phyloP scores from a whole-genome alignment of 2,329 filamentous ascomycete species.

The Aspergillus persii region DNA sequence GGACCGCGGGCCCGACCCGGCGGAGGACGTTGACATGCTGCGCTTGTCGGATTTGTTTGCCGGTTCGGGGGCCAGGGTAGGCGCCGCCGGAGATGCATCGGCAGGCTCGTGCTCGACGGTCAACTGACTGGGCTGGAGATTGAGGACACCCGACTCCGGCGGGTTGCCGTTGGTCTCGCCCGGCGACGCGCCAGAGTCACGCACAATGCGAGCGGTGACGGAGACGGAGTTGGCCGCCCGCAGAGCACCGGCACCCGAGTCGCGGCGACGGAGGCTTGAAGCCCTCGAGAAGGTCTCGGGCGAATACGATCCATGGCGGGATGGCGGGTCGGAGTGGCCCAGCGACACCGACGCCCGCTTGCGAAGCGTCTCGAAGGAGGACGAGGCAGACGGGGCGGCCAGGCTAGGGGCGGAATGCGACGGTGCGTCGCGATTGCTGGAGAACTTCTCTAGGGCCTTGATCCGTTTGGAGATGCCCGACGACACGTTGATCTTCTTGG shows the following conservation, averaged over 20 bases:
- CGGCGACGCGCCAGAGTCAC: slow-evolving; percentile 53
- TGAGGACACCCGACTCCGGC: slow-evolving; percentile 35
- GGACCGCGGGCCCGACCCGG: slow-evolving; percentile 43
- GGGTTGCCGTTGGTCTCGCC: slow-evolving; percentile 18
- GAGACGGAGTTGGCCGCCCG: slow-evolving; percentile 69
- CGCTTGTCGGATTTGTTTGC: slow-evolving; percentile 30
- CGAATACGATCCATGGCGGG: slow-evolving; percentile 28
- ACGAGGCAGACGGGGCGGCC: slow-evolving; percentile 58
- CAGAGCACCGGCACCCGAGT: slow-evolving; percentile 22
- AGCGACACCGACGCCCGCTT: slow-evolving; percentile 42
- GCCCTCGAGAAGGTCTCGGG: slow-evolving; percentile 30
- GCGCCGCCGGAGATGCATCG: slow-evolving; percentile 22
- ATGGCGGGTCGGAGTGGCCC: slow-evolving; percentile 22
- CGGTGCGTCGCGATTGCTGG: slow-evolving; percentile 46
- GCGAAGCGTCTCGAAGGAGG: slow-evolving; percentile 54
- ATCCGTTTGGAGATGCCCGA: slow-evolving; percentile 93
- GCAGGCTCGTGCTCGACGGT: slow-evolving; percentile 64
- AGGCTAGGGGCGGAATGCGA: slow-evolving; percentile 27
- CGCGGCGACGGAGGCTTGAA: slow-evolving; percentile 30
- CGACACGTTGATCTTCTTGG: slow-evolving; percentile 78
- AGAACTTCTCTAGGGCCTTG: slow-evolving; percentile 82
- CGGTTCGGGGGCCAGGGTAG: slow-evolving; percentile 17
- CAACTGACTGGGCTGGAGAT: slow-evolving; percentile 57
- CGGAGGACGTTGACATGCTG: slow-evolving; percentile 41
- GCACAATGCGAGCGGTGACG: slow-evolving; percentile 79